These are phyloP conservation scores for Eucalyptus regnans DNA, from an alignment of 345 rosid genomes.

Conservation along the genomic window DNA sequence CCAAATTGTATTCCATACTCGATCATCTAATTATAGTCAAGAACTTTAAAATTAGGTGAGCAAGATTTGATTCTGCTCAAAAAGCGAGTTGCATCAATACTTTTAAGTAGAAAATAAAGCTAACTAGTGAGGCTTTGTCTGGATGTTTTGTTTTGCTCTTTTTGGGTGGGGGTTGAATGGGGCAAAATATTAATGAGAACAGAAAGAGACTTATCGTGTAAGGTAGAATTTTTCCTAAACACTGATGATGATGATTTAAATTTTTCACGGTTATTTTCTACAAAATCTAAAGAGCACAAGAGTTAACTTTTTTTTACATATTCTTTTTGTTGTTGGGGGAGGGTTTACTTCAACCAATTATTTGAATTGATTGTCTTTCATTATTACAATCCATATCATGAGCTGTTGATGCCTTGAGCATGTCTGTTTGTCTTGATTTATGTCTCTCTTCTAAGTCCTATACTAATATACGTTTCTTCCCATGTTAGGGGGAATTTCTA, in stretches of 20 bases:
- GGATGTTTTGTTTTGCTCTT: neutral
- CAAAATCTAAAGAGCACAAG: neutral
- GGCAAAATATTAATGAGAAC: neutral
- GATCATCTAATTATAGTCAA: neutral
- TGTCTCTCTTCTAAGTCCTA: neutral
- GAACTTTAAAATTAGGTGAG: neutral
- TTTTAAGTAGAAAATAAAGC: neutral
- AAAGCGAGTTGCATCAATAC: neutral
- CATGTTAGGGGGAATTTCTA: slow-evolving; percentile 81
- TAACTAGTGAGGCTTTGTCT: neutral
- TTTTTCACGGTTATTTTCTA: neutral
- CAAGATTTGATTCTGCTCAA: neutral
- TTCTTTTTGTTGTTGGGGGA: neutral
- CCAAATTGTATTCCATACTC: neutral
- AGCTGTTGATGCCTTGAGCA: neutral
- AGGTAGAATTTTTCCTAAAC: neutral
- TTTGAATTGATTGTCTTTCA: neutral
- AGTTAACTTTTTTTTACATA: neutral
- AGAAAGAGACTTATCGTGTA: neutral
- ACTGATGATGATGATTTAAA: neutral
- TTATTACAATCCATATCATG: neutral
- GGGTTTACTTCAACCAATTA: neutral
- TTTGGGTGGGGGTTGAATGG: neutral
- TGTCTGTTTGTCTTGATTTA: neutral
- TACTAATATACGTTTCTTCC: neutral